These are phyloP conservation scores for Physcomitrium patens DNA, from an alignment of 225 moss, liverwort and hornwort species.

Conservation along the genomic window DNA sequence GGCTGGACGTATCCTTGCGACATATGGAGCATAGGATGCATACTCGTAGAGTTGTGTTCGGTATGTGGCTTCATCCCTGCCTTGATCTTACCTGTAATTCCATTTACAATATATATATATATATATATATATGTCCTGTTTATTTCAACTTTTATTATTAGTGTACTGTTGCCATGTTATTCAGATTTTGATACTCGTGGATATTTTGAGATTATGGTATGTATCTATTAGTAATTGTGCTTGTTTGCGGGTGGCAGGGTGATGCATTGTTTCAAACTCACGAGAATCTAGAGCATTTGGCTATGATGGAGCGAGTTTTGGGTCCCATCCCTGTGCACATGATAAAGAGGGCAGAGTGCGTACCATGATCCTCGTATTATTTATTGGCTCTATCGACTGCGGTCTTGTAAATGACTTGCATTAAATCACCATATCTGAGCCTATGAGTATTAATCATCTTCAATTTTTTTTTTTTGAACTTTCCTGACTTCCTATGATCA, in stretches of 20 bases:
- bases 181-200: background rate
- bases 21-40: constrained; percentile 75
- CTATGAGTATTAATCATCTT: background rate
- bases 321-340: constrained; percentile 73
- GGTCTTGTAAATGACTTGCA: constrained; percentile 2
- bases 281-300: constrained; percentile 86
- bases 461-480: no score
- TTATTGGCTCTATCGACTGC: background rate
- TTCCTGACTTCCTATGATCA: background rate
- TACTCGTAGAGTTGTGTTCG: constrained; percentile 73
- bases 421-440: background rate
- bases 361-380: background rate
- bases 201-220: background rate
- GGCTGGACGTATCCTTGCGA: constrained; percentile 80
- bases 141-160: background rate
- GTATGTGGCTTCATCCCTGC: constrained; percentile 38
- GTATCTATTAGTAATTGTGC: constrained; percentile 1
- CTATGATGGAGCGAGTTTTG: constrained; percentile 87
- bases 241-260: constrained; percentile 46
- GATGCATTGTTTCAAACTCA: constrained; percentile 85
- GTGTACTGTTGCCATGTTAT: background rate
- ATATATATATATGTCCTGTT: background rate
- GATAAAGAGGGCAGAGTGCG: constrained; percentile 78
- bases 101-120: background rate
- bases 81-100: background rate